These are phyloP conservation scores for Penicillium chermesinum DNA, from an alignment of 495 filamentous ascomycete species.

Conservation along the genomic window DNA sequence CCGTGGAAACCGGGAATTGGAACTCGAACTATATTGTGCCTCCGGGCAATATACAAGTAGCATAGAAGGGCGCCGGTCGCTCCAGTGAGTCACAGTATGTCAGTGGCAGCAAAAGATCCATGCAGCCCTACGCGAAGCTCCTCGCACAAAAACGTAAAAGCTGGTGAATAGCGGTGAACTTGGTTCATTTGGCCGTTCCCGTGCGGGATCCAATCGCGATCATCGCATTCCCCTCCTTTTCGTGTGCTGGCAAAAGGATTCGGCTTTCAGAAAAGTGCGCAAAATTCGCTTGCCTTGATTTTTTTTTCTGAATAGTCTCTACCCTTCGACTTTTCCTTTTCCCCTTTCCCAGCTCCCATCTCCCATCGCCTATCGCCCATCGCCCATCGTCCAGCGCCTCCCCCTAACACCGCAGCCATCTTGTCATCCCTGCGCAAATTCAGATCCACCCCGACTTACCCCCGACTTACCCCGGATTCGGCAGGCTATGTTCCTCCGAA, in stretches of 20 bases:
- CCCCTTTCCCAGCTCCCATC: no score
- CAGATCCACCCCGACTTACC: neutral
- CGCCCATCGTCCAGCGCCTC: neutral
- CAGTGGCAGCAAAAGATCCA: neutral
- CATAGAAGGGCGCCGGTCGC: no score
- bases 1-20: no score
- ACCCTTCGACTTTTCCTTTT: no score
- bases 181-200: no score
- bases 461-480: slow-evolving; percentile 15
- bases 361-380: neutral
- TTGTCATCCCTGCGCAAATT: neutral
- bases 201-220: neutral
- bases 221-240: neutral
- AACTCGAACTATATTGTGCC: no score
- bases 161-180: neutral
- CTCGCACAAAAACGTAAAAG: neutral
- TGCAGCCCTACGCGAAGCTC: neutral
- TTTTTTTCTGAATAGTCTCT: no score
- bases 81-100: no score
- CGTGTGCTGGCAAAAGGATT: neutral
- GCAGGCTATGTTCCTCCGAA: slow-evolving; percentile 1
- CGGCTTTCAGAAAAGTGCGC: no score
- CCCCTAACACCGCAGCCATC: neutral
- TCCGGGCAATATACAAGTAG: no score
- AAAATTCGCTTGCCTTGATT: no score